These are phyloP conservation scores for Poterioochromonas sp. DNA, from an alignment of 352 stramenopile species.

Conservation along the genomic window DNA sequence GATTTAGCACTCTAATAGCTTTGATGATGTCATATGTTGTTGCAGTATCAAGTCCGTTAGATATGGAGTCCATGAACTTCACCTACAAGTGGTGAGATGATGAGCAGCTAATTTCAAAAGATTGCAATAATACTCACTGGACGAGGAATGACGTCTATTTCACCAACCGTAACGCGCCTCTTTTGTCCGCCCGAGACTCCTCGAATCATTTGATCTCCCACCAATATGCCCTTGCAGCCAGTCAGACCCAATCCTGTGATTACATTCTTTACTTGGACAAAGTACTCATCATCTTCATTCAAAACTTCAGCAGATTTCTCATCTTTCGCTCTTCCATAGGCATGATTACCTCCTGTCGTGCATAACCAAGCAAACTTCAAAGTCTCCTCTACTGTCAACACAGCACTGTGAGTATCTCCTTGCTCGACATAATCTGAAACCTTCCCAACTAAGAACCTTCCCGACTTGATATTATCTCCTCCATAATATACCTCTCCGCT, in stretches of 20 bases:
- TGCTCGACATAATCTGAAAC: conserved; percentile 72
- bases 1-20: conserved; percentile 50
- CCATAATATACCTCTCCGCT: conserved; percentile 51
- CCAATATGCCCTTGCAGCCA: conserved; percentile 75
- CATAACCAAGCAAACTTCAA: conserved; percentile 71
- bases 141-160: not conserved
- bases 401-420: conserved; percentile 59
- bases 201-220: conserved; percentile 72
- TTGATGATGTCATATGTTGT: conserved; percentile 82
- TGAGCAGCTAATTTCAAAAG: not conserved
- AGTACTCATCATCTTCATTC: conserved; percentile 30
- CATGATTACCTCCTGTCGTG: conserved; percentile 48
- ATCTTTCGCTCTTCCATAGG: conserved; percentile 10
- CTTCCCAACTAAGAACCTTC: conserved; percentile 47
- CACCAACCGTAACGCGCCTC: conserved; percentile 60
- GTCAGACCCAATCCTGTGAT: conserved; percentile 66
- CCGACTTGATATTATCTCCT: conserved; percentile 45
- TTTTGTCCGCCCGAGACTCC: conserved; percentile 80
- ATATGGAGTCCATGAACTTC: conserved; percentile 78
- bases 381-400: conserved; percentile 4
- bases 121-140: not conserved
- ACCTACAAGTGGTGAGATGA: conserved; percentile 50
- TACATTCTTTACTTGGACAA: conserved; percentile 58
- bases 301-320: conserved; percentile 23
- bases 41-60: conserved; percentile 76